Base-by-base conservation (phyloP, 2,329 filamentous ascomycete species). In the Colletotrichum phormii region DNA sequence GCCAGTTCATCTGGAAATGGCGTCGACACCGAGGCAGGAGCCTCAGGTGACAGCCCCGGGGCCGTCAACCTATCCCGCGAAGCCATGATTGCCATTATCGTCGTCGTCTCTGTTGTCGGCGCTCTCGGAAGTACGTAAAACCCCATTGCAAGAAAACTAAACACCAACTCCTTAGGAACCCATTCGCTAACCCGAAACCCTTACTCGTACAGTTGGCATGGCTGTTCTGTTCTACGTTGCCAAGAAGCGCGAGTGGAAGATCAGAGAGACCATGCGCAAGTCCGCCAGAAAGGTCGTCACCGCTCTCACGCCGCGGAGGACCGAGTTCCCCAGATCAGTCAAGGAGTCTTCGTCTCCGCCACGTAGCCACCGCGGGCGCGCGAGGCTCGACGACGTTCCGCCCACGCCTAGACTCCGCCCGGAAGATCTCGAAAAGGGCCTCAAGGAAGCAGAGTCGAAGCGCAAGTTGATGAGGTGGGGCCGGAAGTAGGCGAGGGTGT, bases 181-280 rank as follows among this genome's bases (percentile, higher is more conserved):
- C 4, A 31, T 62, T 62, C 55, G 26, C 71, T 67, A 12, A 73
- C 71, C 42, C 24, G n/a, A 1, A 1, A 2, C 3, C 24, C 37
- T 24, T 62, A 31, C 31, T 42, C 1, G 11, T 59, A 53, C 75
- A 93, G 93, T 92, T 74, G 87, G 86, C 26, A 92, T 89, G 42
- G 89, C 91, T 3, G 84, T 90, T 2, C 89, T 97, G 33, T 97
- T 93, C 84, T 94, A 92, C 81, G 81, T 96, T 49, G 93, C 94
- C 67, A 97, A 97, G 86, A 95, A 94, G 84, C 90, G 92, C 59
- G 93, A 95, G 81, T 97, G 94, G 94, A 93, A 91, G 76, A 86
- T 97, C 76, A 90, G 91, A 71, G 90, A 94, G 79, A 93, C 88
- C 35, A 86, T 97, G 70, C 89, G 92, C 67, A 90, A 89, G 75